phyloP scores from a whole-genome alignment of 2,329 filamentous ascomycete species.

The Colletotrichum destructivum region DNA sequence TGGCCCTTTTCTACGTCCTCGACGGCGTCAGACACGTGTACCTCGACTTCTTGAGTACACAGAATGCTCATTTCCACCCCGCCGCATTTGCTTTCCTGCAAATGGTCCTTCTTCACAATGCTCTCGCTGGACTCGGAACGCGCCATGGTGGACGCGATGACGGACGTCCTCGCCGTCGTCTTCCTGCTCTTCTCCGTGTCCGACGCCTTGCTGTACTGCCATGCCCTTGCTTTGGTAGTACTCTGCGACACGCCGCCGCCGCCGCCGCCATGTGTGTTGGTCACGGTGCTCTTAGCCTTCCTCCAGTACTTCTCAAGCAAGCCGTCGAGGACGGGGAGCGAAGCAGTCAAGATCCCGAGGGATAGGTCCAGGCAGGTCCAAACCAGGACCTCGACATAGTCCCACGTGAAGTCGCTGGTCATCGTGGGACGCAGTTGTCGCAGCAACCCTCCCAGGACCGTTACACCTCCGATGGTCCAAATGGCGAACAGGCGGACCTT shows the following conservation, averaged over 20 bases:
- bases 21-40: conserved; percentile 8
- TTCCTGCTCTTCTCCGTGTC: conserved; percentile 9
- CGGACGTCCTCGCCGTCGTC: neutral
- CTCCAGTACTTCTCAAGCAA: conserved; percentile 26
- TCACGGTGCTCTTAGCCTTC: conserved; percentile 1
- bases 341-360: conserved; percentile 51
- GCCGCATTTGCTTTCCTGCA: neutral
- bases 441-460: conserved; percentile 50
- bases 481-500: conserved; percentile 51
- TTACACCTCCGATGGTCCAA: conserved; percentile 51
- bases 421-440: conserved; percentile 46
- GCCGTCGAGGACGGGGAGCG: conserved; percentile 52
- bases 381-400: conserved; percentile 48
- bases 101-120: conserved; percentile 7
- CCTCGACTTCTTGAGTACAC: conserved; percentile 28
- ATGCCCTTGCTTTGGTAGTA: neutral
- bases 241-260: neutral
- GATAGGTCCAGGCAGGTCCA: conserved; percentile 53
- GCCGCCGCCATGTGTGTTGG: neutral
- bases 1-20: conserved; percentile 8
- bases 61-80: conserved; percentile 33
- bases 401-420: conserved; percentile 45
- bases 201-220: conserved; percentile 27
- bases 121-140: conserved; percentile 31
- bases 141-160: conserved; percentile 1